These are phyloP conservation scores for Asterophora parasitica DNA, from an alignment of 768 basidiomycete species.

Conservation along the genomic window DNA sequence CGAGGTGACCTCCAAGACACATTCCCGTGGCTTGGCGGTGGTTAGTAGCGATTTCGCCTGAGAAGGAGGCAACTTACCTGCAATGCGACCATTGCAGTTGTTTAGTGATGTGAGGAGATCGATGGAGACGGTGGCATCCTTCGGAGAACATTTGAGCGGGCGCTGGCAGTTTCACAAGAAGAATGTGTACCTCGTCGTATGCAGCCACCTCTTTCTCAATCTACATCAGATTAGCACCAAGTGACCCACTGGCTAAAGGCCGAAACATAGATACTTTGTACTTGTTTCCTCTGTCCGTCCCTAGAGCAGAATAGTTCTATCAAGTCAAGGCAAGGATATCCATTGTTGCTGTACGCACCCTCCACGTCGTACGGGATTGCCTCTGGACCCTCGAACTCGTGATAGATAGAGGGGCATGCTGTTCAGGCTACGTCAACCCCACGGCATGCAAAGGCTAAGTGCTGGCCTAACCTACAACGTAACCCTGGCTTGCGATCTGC, in stretches of 20 bases:
- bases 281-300: conserved; percentile 87
- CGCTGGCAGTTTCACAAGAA: neutral
- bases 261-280: conserved; percentile 61
- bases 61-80: conserved; percentile 42
- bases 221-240: conserved; percentile 33
- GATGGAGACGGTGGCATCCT: conserved; percentile 78
- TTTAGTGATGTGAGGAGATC: conserved; percentile 67
- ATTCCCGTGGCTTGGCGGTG: conserved; percentile 67
- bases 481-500: conserved; percentile 85
- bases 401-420: conserved; percentile 86
- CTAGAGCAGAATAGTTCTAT: conserved; percentile 26
- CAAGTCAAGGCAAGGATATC: neutral
- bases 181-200: conserved; percentile 70
- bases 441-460: neutral
- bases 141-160: neutral
- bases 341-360: conserved; percentile 36
- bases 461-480: conserved; percentile 60
- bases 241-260: neutral
- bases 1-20: conserved; percentile 86
- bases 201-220: conserved; percentile 83
- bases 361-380: conserved; percentile 85
- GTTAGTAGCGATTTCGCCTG: neutral
- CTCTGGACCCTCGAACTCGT: conserved; percentile 89
- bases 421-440: neutral
- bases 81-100: conserved; percentile 92